Percentiles rank a stretch among this genome's conserved stretches.
phyloP scores from a whole-genome alignment of 306 rosid species.

The Prosopis cineraria region DNA sequence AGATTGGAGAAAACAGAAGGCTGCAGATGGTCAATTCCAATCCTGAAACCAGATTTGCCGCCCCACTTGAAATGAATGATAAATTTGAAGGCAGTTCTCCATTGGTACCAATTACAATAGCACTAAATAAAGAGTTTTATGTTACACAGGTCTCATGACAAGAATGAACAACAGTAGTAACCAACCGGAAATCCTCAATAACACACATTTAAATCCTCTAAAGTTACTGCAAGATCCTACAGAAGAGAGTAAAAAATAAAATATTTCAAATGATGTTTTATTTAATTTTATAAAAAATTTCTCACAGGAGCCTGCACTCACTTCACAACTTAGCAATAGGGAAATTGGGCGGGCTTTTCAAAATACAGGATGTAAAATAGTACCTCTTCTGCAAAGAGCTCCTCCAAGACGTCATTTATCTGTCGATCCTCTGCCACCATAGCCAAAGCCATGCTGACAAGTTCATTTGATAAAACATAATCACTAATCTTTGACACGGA shows the following conservation, averaged over 20 bases:
- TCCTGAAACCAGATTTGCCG: background rate
- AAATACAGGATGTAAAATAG: slow-evolving; percentile 10
- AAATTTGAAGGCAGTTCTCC: background rate
- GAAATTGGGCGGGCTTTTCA: background rate
- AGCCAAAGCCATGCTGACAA: slow-evolving; percentile 97
- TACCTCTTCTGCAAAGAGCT: slow-evolving; percentile 93
- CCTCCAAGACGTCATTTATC: slow-evolving; percentile 85
- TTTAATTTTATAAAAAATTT: slow-evolving; percentile 1
- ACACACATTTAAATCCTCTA: background rate
- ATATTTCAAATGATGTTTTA: background rate
- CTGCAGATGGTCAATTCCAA: background rate
- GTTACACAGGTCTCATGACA: background rate
- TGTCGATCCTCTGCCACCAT: slow-evolving; percentile 97
- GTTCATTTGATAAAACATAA: slow-evolving; percentile 90
- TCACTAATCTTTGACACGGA: slow-evolving; percentile 91
- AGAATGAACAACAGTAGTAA: background rate
- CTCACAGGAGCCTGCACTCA: background rate
- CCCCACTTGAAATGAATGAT: background rate
- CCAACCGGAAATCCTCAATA: background rate
- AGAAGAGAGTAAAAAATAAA: background rate
- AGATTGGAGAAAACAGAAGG: background rate
- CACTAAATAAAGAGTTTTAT: background rate
- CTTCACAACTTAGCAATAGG: slow-evolving; percentile 7
- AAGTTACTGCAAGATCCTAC: background rate
- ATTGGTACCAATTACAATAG: background rate